Evolutionary conservation across 176 grass and related monocot genomes (phyloP), one percentile per base, ranked within the genome.

Genomic region (Zizania latifolia): DNA sequence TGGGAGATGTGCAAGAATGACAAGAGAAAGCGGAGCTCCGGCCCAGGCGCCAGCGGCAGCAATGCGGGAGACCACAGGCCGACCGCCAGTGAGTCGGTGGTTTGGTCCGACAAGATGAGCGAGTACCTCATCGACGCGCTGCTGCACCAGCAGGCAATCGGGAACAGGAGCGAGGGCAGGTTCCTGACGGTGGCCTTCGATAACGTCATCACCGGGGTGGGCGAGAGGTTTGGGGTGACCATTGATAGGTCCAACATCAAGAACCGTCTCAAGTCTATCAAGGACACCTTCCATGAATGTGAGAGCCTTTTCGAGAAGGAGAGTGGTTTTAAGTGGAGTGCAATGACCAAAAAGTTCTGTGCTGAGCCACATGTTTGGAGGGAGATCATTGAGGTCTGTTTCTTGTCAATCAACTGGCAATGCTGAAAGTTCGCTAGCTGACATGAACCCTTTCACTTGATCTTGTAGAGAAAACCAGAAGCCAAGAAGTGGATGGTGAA

Each of bases 401-500:
- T 78, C 19, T 10, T 67, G 8, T 65, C 33, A 54, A 41, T 74
- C 75, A 78, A 78, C 11, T 3, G 1, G 60, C 56, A 5, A 10
- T 45, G 22, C 23, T 17, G 11, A 2, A 16, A 59, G 19, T 78
- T 57, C n/a, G 10, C 0, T 30, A 50, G 10, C 37, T 37, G 3
- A 29, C 60, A 21, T 67, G 16, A 40, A 40, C 37, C 45, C 13
- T 82, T 72, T 87, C 4, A 24, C 68, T 78, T 79, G 40, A 74
- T 79, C 22, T 79, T 81, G 80, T 45, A 88, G 86, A 82, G 10
- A 68, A 88, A 88, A 53, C 86, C 86, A 0, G 86, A 83, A 74
- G 86, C 86, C 43, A 83, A 78, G 58, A 83, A 74, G 79, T 87
- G 85, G 85, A 87, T 83, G 68, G 62, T 21, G 19, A 87, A 87